Evolutionary conservation across 768 basidiomycete species (phyloP).

Genomic region (Xerocomellus amylosporus): DNA sequence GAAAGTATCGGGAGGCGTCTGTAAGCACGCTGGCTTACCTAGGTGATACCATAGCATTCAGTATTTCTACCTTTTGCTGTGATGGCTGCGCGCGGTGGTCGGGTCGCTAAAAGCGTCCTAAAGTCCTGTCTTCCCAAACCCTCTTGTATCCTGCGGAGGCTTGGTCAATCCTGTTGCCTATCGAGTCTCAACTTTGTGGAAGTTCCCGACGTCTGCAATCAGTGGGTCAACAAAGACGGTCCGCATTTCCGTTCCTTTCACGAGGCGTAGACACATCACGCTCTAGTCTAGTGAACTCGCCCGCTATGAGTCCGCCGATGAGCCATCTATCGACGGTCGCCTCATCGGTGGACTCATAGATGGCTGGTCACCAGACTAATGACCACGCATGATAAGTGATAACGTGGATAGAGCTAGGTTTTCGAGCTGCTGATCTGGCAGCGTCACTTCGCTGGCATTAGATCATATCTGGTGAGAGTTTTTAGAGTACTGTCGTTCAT

Average conservation of each 20-base stretch:
- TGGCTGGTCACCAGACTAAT: no score
- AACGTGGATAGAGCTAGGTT: background rate
- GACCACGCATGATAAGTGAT: no score
- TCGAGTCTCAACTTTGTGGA: background rate
- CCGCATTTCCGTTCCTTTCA: background rate
- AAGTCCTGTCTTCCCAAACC: background rate
- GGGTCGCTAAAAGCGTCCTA: background rate
- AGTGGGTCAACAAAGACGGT: background rate
- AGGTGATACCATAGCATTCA: no score
- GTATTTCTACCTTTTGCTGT: no score
- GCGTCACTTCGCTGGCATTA: background rate
- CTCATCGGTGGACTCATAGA: no score
- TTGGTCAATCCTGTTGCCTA: background rate
- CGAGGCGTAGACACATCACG: no score
- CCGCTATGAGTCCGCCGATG: no score
- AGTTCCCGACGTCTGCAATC: background rate
- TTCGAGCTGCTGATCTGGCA: background rate
- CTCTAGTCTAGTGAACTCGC: no score
- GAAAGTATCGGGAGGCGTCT: background rate
- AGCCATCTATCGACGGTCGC: no score
- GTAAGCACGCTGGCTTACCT: no score
- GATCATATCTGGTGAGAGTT: constrained; percentile 6
- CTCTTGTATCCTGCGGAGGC: background rate
- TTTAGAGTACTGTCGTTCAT: no score
- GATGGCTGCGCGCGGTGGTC: no score